A percentile compares a stretch with the other conserved stretches of the same genome.
Conservation (phyloP, 495 filamentous ascomycete genomes). For the Penicillium atrosanguineum region DNA sequence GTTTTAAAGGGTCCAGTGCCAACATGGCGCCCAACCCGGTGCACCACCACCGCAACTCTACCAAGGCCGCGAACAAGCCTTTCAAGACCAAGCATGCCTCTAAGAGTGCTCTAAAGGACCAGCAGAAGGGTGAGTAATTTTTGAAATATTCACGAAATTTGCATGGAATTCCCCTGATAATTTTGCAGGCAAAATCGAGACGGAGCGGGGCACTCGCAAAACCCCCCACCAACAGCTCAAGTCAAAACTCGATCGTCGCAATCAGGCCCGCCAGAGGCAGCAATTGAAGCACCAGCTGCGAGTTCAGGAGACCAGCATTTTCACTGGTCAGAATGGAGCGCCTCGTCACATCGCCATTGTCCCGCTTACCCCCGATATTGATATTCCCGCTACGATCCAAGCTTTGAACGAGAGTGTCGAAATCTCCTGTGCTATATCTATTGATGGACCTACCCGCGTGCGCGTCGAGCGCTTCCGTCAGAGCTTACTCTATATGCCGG, state of each 20-base stretch:
- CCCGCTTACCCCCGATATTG: slow-evolving; percentile 70
- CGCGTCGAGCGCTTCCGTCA: slow-evolving; percentile 89
- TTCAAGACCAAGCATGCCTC: slow-evolving; percentile 91
- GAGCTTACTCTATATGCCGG: slow-evolving; percentile 77
- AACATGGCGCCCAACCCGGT: slow-evolving; percentile 48
- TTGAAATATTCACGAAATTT: not conserved
- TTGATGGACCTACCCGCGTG: slow-evolving; percentile 57
- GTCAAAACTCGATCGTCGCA: slow-evolving; percentile 92
- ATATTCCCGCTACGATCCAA: slow-evolving; percentile 62
- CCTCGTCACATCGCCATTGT: slow-evolving; percentile 90
- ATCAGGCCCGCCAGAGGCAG: slow-evolving; percentile 86
- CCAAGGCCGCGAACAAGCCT: slow-evolving; percentile 77
- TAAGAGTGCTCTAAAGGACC: slow-evolving; percentile 76
- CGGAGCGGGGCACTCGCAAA: slow-evolving; percentile 64
- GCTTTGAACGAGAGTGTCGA: slow-evolving; percentile 77
- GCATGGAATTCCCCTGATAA: slow-evolving; percentile 3
- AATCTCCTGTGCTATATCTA: slow-evolving; percentile 62
- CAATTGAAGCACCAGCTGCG: slow-evolving; percentile 77
- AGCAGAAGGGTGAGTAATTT: slow-evolving; percentile 66
- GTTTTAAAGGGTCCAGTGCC: slow-evolving; percentile 79
- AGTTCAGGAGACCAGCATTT: slow-evolving; percentile 70
- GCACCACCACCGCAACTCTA: slow-evolving; percentile 90
- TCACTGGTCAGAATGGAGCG: slow-evolving; percentile 78
- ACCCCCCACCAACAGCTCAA: slow-evolving; percentile 94
- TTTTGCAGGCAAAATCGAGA: slow-evolving; percentile 59